Evolutionary conservation across 495 filamentous ascomycete genomes (phyloP).

Genomic region (Aspergillus bertholletiae): DNA sequence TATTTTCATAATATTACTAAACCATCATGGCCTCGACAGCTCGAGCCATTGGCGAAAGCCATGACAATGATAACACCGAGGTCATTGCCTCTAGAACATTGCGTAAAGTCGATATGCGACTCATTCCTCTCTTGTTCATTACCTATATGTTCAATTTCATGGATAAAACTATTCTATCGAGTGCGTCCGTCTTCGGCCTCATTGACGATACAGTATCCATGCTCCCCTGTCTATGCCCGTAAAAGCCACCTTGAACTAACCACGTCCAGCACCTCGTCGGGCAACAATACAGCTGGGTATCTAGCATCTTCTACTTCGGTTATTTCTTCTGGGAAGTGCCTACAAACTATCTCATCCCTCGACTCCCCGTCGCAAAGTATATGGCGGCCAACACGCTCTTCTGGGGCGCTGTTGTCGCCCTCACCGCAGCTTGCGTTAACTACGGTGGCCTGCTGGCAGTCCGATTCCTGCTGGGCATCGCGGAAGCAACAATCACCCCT

Average conservation of each 20-base stretch:
- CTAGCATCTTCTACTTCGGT: conserved; percentile 61
- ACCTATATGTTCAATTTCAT: conserved; percentile 42
- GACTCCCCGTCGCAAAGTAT: conserved; percentile 53
- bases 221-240: not conserved
- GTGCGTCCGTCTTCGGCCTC: conserved; percentile 49
- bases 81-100: conserved; percentile 10
- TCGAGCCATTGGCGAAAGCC: not conserved
- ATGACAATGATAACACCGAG: not conserved
- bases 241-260: conserved; percentile 25
- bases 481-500: conserved; percentile 48
- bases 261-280: conserved; percentile 39
- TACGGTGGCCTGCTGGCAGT: conserved; percentile 34
- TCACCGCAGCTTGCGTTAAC: conserved; percentile 34
- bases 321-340: conserved; percentile 41
- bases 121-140: conserved; percentile 39
- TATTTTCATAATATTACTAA: no score
- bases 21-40: not conserved
- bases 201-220: conserved; percentile 37
- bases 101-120: conserved; percentile 43
- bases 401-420: conserved; percentile 55
- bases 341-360: conserved; percentile 44
- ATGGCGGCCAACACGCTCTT: conserved; percentile 50
- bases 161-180: conserved; percentile 54
- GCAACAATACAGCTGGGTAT: conserved; percentile 57
- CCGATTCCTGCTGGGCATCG: conserved; percentile 48